Base-by-base conservation (phyloP, 768 basidiomycete species). In the Gymnopilus dilepis region DNA sequence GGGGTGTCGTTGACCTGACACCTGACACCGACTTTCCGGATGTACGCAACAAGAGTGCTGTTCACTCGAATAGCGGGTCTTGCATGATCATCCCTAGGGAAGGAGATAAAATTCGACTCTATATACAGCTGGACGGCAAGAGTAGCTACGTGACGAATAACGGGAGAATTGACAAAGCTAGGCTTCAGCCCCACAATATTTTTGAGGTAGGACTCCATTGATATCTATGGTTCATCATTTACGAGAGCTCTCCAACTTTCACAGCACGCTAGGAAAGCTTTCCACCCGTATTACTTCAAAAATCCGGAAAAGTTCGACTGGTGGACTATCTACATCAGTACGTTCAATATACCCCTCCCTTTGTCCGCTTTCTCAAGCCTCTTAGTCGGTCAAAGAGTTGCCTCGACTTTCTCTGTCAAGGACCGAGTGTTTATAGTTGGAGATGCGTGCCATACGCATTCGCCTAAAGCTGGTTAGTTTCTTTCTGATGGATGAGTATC, bases 1-100 rank as follows among this genome's bases (percentile, higher is more conserved):
- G 93, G 93, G 93, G 93, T 2, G 92, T 94, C 3, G 74, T 93
- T 19, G 93, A 93, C 72, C 77, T 85, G 52, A 67, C 84, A 24
- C 88, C 88, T 0, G 81, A 86, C n/a, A 91, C 90, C 1, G 78
- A 92, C 68, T 91, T 92, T 61, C 92, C 92, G 0, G 90, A 93
- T 69, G 87, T 90, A 61, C 85, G 91, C 17, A 86, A 86, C 58
- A 81, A 78, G 64, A 77, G 78, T 51, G 85, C 77, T 0, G 83
- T 92, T n/a, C 90, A 92, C 71, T 91, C 90, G 0, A 79, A 80
- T 37, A 80, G 84, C 51, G 87, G 89, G 1, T 85, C 88, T 0
- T 85, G 87, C 59, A 88, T 92, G 86, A 69, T 90, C 45, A 90
- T 94, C 53, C 91, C 91, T 0, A 82, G 91, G 33, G 87, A 90